Evolutionary conservation across 164 flowering plant genomes (phyloP).

Genomic region (Sextonia rubra): DNA sequence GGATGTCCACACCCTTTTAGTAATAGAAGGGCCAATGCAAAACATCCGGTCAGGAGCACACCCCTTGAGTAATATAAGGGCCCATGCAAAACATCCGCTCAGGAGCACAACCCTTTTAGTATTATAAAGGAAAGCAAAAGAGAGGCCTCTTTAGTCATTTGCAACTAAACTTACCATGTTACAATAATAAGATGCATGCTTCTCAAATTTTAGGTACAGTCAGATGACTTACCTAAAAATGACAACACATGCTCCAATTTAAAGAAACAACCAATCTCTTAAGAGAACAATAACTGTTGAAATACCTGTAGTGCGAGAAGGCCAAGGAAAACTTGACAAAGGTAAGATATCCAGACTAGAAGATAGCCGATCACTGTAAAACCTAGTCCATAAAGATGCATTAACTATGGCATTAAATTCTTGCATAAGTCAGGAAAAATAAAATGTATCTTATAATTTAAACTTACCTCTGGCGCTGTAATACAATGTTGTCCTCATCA

Average conservation of each 20-base stretch:
- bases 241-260: neutral
- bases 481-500: conserved; percentile 37
- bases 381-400: conserved; percentile 20
- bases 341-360: conserved; percentile 47
- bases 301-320: conserved; percentile 57
- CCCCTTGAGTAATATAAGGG: too few species aligned
- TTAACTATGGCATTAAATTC: neutral
- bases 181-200: neutral
- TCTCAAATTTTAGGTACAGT: neutral
- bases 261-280: neutral
- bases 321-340: conserved; percentile 50
- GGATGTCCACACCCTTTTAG: too few species aligned
- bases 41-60: too few species aligned
- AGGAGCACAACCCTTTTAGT: too few species aligned
- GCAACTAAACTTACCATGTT: neutral
- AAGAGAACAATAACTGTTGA: too few species aligned
- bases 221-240: neutral
- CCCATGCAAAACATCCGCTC: too few species aligned
- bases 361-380: conserved; percentile 32
- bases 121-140: too few species aligned
- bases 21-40: too few species aligned
- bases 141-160: too few species aligned
- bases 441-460: neutral
- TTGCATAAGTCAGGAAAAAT: neutral
- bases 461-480: conserved; percentile 40